A percentile compares a stretch with the other conserved stretches of the same genome.
Conservation (phyloP, 2,329 filamentous ascomycete species). For the Diaporthe sp. region DNA sequence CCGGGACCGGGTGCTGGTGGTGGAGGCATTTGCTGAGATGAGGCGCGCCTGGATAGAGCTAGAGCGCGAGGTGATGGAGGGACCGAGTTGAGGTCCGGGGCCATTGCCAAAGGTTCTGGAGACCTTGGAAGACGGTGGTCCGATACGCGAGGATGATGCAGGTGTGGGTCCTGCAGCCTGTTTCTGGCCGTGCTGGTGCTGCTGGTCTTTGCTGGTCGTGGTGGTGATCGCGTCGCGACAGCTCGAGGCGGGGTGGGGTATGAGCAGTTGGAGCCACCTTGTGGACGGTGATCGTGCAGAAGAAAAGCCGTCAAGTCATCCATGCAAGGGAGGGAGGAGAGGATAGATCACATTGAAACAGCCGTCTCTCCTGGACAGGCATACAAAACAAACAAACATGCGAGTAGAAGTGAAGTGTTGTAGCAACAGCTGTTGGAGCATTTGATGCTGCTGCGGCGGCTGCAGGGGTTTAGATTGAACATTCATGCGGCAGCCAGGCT, state of each 20-base stretch:
- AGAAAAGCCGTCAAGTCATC: slow-evolving; percentile 13
- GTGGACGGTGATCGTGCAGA: background rate
- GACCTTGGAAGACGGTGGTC: slow-evolving; percentile 20
- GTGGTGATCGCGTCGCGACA: slow-evolving; percentile 13
- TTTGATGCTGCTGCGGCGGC: background rate
- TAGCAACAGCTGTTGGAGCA: slow-evolving; percentile 18
- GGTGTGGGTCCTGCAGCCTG: slow-evolving; percentile 35
- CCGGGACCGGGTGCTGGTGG: slow-evolving; percentile 54
- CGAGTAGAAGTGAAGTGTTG: slow-evolving; percentile 7
- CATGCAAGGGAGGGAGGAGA: slow-evolving; percentile 34
- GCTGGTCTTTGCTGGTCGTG: slow-evolving; percentile 1
- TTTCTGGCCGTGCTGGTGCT: background rate
- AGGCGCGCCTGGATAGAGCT: slow-evolving; percentile 59
- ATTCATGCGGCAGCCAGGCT: slow-evolving; percentile 19
- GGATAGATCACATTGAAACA: slow-evolving; percentile 18
- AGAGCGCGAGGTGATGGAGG: slow-evolving; percentile 64
- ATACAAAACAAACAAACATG: slow-evolving; percentile 30
- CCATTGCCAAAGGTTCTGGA: slow-evolving; percentile 52
- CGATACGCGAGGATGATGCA: slow-evolving; percentile 29
- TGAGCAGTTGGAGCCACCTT: background rate
- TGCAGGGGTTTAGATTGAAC: slow-evolving; percentile 27
- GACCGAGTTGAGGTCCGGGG: slow-evolving; percentile 69
- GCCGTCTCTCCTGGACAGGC: slow-evolving; percentile 3
- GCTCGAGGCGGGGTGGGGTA: slow-evolving; percentile 17
- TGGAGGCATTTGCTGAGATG: slow-evolving; percentile 60